Evolutionary conservation across 208 protist species (phyloP).

Genomic region (Spongospora subterranea): DNA sequence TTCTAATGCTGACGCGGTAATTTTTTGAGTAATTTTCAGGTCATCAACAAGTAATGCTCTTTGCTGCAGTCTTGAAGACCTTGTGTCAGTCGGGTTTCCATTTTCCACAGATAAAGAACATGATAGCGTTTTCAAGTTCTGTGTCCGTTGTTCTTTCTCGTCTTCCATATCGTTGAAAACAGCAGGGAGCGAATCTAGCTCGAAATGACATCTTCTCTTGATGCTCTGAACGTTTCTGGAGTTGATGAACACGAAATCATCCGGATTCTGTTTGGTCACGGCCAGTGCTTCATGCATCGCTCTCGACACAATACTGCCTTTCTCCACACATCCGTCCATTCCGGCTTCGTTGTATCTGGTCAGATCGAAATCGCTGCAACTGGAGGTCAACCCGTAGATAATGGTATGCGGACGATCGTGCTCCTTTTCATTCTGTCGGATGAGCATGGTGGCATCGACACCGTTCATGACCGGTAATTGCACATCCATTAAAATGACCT

Average conservation of each 20-base stretch:
- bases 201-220: background rate
- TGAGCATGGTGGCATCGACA: background rate
- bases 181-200: background rate
- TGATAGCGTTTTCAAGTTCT: background rate
- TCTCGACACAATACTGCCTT: constrained; percentile 28
- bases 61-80: background rate
- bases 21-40: constrained; percentile 1
- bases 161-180: background rate
- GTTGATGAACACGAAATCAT: constrained; percentile 55
- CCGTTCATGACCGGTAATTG: constrained; percentile 6
- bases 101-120: background rate
- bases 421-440: constrained; percentile 11
- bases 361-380: constrained; percentile 33
- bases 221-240: constrained; percentile 34
- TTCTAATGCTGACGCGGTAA: background rate
- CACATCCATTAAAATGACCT: constrained; percentile 49
- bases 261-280: background rate
- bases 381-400: constrained; percentile 11
- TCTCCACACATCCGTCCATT: constrained; percentile 41
- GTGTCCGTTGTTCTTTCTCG: background rate
- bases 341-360: constrained; percentile 20
- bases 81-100: background rate
- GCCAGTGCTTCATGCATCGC: constrained; percentile 36
- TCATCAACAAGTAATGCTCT: background rate
- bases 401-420: background rate